These are phyloP conservation scores for Aphanocladium album DNA, from an alignment of 2,329 filamentous ascomycete species.

Conservation along the genomic window DNA sequence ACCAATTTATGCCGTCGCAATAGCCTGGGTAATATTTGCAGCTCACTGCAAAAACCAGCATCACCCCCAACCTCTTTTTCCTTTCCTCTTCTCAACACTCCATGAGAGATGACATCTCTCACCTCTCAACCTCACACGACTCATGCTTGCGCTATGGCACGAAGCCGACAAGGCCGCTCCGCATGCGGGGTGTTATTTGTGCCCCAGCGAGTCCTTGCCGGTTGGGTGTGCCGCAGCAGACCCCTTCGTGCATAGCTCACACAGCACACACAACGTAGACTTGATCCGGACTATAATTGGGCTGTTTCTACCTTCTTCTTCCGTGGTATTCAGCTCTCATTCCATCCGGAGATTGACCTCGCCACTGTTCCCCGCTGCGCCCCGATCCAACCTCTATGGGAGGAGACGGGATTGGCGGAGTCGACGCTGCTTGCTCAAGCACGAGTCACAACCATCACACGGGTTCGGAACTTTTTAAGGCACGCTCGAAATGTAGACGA, in stretches of 20 bases:
- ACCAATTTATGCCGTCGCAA: no score
- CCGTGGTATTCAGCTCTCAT: slow-evolving; percentile 26
- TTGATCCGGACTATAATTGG: slow-evolving; percentile 34
- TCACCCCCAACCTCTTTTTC: no score
- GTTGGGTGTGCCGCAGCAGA: no score
- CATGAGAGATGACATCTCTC: no score
- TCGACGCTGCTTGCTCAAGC: neutral
- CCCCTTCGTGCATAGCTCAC: neutral
- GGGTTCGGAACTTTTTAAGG: neutral
- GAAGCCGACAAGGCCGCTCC: no score
- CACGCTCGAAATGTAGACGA: neutral
- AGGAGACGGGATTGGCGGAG: neutral
- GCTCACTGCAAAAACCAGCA: no score
- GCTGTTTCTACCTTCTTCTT: slow-evolving; percentile 28
- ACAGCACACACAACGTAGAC: neutral
- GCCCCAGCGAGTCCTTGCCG: no score
- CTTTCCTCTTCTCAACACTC: no score
- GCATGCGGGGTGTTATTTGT: no score
- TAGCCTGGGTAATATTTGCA: no score
- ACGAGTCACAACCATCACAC: neutral
- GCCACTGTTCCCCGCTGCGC: neutral
- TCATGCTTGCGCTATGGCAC: no score
- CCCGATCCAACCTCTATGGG: neutral
- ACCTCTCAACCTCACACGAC: no score
- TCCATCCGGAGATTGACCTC: slow-evolving; percentile 22